These are phyloP conservation scores for Fusarium papillatum DNA, from an alignment of 2,329 filamentous ascomycete species.

Conservation along the genomic window DNA sequence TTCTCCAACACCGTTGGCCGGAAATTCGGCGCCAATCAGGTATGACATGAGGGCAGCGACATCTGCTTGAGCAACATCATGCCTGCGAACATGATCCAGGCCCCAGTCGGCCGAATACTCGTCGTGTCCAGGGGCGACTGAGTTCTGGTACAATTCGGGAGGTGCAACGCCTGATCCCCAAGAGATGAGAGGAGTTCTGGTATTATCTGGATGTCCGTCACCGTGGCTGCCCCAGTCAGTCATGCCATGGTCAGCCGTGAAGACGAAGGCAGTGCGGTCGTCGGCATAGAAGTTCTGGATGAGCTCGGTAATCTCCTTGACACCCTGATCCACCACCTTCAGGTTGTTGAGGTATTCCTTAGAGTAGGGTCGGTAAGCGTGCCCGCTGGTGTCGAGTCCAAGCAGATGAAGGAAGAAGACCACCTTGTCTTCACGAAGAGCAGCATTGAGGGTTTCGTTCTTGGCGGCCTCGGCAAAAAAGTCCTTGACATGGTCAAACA, in stretches of 20 bases:
- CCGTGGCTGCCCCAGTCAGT: slow-evolving; percentile 99
- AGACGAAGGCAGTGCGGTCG: slow-evolving; percentile 92
- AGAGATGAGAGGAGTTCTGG: slow-evolving; percentile 89
- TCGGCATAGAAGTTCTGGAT: slow-evolving; percentile 90
- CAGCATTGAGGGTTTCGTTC: slow-evolving; percentile 80
- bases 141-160: slow-evolving; percentile 70
- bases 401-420: slow-evolving; percentile 97
- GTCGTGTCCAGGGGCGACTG: slow-evolving; percentile 84
- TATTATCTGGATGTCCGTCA: slow-evolving; percentile 97
- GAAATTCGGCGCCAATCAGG: slow-evolving; percentile 87
- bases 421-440: slow-evolving; percentile 84
- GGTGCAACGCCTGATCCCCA: slow-evolving; percentile 94
- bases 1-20: slow-evolving; percentile 96
- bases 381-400: slow-evolving; percentile 91
- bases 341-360: slow-evolving; percentile 96
- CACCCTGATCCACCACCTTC: slow-evolving; percentile 91
- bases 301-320: slow-evolving; percentile 84
- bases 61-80: slow-evolving; percentile 95
- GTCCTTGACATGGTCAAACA: slow-evolving; percentile 93
- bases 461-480: slow-evolving; percentile 85
- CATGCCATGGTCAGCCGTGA: slow-evolving; percentile 99
- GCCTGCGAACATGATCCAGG: slow-evolving; percentile 82
- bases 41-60: slow-evolving; percentile 97
- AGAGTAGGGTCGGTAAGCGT: slow-evolving; percentile 90
- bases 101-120: slow-evolving; percentile 94